These are phyloP conservation scores for Candida odintsovae DNA, from an alignment of 805 yeast genomes.

Conservation along the genomic window DNA sequence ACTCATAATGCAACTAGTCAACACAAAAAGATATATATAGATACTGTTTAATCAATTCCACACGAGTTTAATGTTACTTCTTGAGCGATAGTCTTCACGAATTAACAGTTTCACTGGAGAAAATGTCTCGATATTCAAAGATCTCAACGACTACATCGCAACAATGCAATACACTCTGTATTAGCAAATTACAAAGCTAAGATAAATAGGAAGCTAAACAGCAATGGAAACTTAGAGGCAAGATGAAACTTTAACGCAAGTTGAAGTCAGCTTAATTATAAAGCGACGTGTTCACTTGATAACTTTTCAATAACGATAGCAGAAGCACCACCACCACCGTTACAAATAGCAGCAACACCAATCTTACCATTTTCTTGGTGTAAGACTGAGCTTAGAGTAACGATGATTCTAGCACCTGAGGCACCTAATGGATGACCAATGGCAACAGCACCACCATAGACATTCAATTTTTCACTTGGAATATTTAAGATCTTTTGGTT, in stretches of 20 bases:
- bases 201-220: neutral
- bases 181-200: neutral
- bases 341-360: slow-evolving; percentile 96
- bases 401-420: slow-evolving; percentile 92
- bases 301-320: slow-evolving; percentile 79
- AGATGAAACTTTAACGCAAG: neutral
- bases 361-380: slow-evolving; percentile 78
- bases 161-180: neutral
- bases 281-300: slow-evolving; percentile 23
- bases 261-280: slow-evolving; percentile 7
- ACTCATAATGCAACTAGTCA: neutral
- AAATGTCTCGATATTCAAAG: too few relatives aligned
- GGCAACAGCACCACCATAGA: slow-evolving; percentile 95
- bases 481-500: slow-evolving; percentile 66
- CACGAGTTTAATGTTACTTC: too few relatives aligned
- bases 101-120: too few relatives aligned
- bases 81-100: too few relatives aligned
- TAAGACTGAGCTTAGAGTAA: slow-evolving; percentile 77
- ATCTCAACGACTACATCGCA: neutral
- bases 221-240: neutral
- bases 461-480: slow-evolving; percentile 66
- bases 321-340: slow-evolving; percentile 99
- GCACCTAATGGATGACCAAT: slow-evolving; percentile 93
- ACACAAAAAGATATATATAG: too few relatives aligned
- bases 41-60: neutral